These are phyloP conservation scores for Adansonia digitata DNA, from an alignment of 345 rosid genomes.

Conservation along the genomic window DNA sequence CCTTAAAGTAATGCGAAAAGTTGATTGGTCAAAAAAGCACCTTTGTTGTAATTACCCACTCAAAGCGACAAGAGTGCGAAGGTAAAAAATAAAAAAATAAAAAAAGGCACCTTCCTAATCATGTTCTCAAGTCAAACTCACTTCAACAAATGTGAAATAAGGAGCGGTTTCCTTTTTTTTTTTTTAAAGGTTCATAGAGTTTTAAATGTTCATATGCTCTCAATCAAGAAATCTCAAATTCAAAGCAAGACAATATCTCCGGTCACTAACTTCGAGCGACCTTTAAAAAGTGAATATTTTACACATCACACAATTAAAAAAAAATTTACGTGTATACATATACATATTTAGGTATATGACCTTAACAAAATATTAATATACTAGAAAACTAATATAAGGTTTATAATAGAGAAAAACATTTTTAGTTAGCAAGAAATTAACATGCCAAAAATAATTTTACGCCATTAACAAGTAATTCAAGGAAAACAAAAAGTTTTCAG, in stretches of 20 bases:
- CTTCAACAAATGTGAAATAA: background rate
- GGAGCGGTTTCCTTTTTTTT: background rate
- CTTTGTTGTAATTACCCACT: background rate
- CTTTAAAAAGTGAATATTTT: background rate
- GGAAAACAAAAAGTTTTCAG: slow-evolving; percentile 1
- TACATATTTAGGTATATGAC: background rate
- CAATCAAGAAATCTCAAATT: background rate
- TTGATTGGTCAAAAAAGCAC: background rate
- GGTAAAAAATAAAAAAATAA: background rate
- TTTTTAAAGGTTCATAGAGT: background rate
- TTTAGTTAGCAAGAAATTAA: background rate
- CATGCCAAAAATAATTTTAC: background rate
- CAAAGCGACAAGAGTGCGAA: background rate
- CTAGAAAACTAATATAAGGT: background rate
- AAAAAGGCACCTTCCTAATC: background rate
- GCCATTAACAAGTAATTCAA: background rate
- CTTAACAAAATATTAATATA: background rate
- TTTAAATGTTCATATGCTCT: background rate
- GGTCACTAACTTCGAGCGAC: background rate
- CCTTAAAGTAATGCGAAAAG: background rate
- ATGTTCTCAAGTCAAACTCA: background rate
- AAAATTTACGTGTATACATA: background rate
- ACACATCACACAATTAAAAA: background rate
- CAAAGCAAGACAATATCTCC: background rate
- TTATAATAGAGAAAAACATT: background rate